phyloP scores from a whole-genome alignment of 441 rosid genomes.

The Macaranga tanarius region DNA sequence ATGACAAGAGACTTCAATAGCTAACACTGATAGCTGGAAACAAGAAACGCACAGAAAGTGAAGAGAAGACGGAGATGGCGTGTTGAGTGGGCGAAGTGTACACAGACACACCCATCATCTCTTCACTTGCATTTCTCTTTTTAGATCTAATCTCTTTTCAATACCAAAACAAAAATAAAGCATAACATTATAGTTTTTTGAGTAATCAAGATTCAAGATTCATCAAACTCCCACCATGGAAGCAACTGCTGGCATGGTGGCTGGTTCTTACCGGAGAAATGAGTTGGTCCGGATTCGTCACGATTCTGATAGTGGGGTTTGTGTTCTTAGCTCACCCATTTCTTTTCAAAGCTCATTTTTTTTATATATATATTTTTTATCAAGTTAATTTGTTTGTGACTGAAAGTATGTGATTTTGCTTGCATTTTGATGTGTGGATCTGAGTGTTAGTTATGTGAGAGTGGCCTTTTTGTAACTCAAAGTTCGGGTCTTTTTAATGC shows the following conservation, averaged over 20 bases:
- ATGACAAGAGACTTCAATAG: no score
- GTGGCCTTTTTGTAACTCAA: conserved; percentile 20
- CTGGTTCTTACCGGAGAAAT: conserved; percentile 91
- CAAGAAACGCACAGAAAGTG: no score
- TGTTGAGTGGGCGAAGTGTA: no score
- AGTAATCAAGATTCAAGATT: background rate
- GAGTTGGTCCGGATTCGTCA: conserved; percentile 93
- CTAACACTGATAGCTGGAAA: no score
- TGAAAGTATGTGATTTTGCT: conserved; percentile 8
- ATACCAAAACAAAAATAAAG: no score
- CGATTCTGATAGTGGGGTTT: conserved; percentile 89
- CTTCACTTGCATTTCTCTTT: background rate
- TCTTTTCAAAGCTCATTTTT: background rate
- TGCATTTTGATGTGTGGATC: conserved; percentile 37
- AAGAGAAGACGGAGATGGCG: no score
- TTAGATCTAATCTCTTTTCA: conserved; percentile 18
- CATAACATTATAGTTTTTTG: no score
- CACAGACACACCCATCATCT: no score
- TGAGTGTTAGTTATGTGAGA: conserved; percentile 23
- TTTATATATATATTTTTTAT: no score
- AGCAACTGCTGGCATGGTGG: conserved; percentile 85
- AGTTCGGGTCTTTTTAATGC: conserved; percentile 12
- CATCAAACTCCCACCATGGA: conserved; percentile 45
- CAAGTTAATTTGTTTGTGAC: background rate
- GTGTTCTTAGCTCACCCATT: conserved; percentile 26